Evolutionary conservation across 495 filamentous ascomycete genomes (phyloP), one percentile per base, ranked within the genome.

Genomic region (Aspergillus steynii): DNA sequence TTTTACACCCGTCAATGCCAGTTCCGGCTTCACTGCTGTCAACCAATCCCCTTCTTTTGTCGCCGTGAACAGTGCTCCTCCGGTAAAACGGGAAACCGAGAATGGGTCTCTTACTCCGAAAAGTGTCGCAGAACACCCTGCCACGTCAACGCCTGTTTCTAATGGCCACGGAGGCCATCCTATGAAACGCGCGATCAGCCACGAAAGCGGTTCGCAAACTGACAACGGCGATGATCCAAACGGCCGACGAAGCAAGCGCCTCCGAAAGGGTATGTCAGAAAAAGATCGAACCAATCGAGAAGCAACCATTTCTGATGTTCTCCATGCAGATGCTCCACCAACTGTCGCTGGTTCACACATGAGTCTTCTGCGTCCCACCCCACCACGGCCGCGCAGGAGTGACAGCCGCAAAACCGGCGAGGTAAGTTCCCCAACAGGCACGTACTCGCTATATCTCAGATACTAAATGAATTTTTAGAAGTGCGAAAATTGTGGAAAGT

Each of bases 271-370:
- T 95, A 82, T 67, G 81, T 78, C 2, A 29, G 28, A 14, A 42
- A 42, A 42, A 2, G 14, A 42, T 32, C 20, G 20, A 20, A 20
- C 20, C 20, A 20, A 20, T 20, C 20, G 26, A 56, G n/a, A 7
- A 53, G 29, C 34, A 9, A 29, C 9, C 26, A 14, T 48, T n/a
- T 6, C 55, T 65, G 48, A 65, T 45, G 63, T 71, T 65, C 60
- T 67, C 65, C 54, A 7, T 46, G n/a, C 48, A 93, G 91, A 95
- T 83, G 84, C 85, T 47, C 87, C 89, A 56, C 94, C 94, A 20
- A 96, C 91, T 46, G 90, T 98, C 59, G 92, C 92, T 62, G 95
- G 96, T 31, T 97, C 93, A 45, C 92, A 97, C 77, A 99, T 98
- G 95, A 94, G 90, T 59, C 81, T 96, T 60, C 90, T 96, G 66